Evolutionary conservation across 2,329 filamentous ascomycete species (phyloP), one percentile per base, ranked within the genome.

Genomic region (Aspergillus viridinutans): DNA sequence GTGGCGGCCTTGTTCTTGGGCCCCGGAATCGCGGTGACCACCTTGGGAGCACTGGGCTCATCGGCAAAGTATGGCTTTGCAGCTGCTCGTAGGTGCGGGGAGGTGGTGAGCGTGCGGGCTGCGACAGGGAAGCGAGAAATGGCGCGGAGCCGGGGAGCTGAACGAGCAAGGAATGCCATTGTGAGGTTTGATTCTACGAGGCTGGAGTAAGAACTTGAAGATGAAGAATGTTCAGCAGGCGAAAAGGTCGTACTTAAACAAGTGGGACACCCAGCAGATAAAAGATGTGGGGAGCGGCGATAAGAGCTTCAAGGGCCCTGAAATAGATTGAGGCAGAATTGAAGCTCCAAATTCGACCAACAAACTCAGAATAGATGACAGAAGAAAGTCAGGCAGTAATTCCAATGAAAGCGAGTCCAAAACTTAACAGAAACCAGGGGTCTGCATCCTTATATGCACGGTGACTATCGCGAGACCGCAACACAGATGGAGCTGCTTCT

Each of bases 1-100:
- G 89, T 85, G 52, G 84, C 82, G 66, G 85, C 82, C 78, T 86
- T 82, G 74, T 87, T 86, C 78, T 87, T 83, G 40, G 90, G 90
- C 0, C 91, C 91, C 0, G 91, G 91, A 56, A 96, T 89, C 42
- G 76, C 68, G 2, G 83, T 86, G 60, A 77, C 74, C 45, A 87
- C 66, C 26, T 73, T 76, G 25, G 85, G 85, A n/a, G 72, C 78
- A 12, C 72, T 60, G 21, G 85, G 84, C 76, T 87, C 85, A 67
- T 84, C 78, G 57, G 81, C 74, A 72, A 87, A 83, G 74, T 79
- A 84, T 7, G 81, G 67, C 65, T 80, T 74, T 63, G 78, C 77
- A 14, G 71, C 67, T 20, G 72, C 71, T 53, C 66, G 66, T 42
- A 74, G 64, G 42, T 64, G 63, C n/a, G 69, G 64, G 50, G 72